These are phyloP conservation scores for Boletus sp. DNA, from an alignment of 768 basidiomycete species.

Conservation along the genomic window DNA sequence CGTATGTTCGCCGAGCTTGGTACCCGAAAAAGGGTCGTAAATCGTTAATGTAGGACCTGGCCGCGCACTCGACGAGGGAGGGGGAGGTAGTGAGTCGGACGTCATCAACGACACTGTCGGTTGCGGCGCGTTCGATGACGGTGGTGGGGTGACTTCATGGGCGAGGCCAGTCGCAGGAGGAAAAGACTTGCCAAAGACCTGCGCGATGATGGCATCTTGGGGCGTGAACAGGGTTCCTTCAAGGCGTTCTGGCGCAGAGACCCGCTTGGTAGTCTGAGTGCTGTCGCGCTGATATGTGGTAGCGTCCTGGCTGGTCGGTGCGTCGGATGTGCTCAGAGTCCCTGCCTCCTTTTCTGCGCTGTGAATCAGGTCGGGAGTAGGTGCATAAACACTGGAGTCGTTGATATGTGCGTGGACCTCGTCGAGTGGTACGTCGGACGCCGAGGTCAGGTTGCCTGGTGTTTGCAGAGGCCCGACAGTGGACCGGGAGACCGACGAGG, in stretches of 20 bases:
- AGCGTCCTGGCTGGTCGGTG: constrained; percentile 5
- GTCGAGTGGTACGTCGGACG: constrained; percentile 21
- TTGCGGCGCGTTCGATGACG: constrained; percentile 4
- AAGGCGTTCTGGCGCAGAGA: neutral
- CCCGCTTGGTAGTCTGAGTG: neutral
- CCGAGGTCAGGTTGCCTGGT: constrained; percentile 12
- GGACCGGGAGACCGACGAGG: constrained; percentile 17
- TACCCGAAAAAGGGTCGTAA: constrained; percentile 35
- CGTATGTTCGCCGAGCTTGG: constrained; percentile 20
- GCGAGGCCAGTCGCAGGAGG: neutral
- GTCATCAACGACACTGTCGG: constrained; percentile 12
- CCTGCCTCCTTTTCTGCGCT: constrained; percentile 9
- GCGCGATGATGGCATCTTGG: constrained; percentile 61
- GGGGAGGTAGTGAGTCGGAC: constrained; percentile 14
- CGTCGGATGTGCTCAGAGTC: constrained; percentile 9
- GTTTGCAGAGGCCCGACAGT: constrained; percentile 15
- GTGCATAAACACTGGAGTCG: constrained; percentile 23
- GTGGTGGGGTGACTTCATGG: neutral
- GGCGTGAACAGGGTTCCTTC: constrained; percentile 40
- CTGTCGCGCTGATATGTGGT: constrained; percentile 1
- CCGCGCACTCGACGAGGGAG: neutral
- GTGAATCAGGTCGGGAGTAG: constrained; percentile 16
- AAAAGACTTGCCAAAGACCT: constrained; percentile 25
- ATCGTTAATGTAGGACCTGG: constrained; percentile 15
- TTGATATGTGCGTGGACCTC: constrained; percentile 24